Conservation (phyloP, 306 rosid species). For the Chamaecrista fasciculata region DNA sequence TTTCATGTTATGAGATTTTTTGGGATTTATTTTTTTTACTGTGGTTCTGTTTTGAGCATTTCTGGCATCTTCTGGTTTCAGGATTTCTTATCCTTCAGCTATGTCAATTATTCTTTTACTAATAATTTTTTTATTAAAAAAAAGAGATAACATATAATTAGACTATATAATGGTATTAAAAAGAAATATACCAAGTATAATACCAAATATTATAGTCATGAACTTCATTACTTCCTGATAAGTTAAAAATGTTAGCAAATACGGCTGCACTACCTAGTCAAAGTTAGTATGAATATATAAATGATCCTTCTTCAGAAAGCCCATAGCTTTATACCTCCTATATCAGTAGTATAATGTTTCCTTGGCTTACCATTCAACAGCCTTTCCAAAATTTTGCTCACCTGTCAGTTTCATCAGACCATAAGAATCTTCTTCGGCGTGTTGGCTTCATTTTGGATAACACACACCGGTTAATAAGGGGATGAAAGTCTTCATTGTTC, state of each 20-base stretch:
- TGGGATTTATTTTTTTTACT: background rate
- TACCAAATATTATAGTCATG: background rate
- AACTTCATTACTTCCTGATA: background rate
- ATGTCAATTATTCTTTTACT: background rate
- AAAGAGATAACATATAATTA: background rate
- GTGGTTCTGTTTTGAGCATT: background rate
- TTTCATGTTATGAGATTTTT: background rate
- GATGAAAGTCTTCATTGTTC: conserved; percentile 42
- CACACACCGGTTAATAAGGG: conserved; percentile 41
- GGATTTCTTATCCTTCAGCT: background rate
- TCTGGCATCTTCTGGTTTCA: background rate
- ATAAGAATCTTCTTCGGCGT: conserved; percentile 66
- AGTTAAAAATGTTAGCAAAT: conserved; percentile 16
- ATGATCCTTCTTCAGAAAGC: conserved; percentile 20
- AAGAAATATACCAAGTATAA: background rate
- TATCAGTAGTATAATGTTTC: conserved; percentile 5
- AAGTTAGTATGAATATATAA: conserved; percentile 21
- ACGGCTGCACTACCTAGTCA: conserved; percentile 20
- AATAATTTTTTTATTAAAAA: background rate
- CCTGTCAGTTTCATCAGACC: conserved; percentile 95
- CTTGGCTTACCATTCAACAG: conserved; percentile 9
- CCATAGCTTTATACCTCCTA: conserved; percentile 17
- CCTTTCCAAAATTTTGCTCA: conserved; percentile 34
- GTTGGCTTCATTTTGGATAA: conserved; percentile 56
- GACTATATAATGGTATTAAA: background rate